Conservation (phyloP, 495 filamentous ascomycete species). For the Xylaria acuta region DNA sequence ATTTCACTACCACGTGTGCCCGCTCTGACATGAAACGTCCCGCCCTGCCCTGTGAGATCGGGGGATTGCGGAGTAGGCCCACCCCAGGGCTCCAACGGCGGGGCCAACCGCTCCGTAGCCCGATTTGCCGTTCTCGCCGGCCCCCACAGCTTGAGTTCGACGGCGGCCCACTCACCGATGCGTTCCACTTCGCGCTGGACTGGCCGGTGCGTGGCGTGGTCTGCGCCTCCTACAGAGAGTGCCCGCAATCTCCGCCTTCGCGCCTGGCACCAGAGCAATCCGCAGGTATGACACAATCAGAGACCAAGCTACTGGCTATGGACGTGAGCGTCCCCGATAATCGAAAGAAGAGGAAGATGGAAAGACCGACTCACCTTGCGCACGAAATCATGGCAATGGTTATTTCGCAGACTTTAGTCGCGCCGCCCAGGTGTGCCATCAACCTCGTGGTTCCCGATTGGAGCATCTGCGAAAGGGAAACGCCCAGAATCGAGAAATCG, state of each 20-base stretch:
- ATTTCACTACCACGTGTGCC: background rate
- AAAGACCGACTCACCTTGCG: slow-evolving; percentile 5
- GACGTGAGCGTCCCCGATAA: background rate
- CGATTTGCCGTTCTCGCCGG: background rate
- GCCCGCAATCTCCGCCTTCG: background rate
- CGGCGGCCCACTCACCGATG: background rate
- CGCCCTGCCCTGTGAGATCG: background rate
- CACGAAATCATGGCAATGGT: slow-evolving; percentile 28
- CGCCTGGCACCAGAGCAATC: background rate
- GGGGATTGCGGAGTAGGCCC: background rate
- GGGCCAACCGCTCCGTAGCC: background rate
- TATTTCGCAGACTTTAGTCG: slow-evolving; percentile 9
- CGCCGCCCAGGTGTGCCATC: slow-evolving; percentile 28
- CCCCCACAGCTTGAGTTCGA: background rate
- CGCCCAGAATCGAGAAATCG: background rate
- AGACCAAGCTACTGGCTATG: background rate
- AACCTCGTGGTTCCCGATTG: slow-evolving; percentile 36
- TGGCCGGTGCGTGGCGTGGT: background rate
- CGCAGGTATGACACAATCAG: no score
- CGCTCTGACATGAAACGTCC: no score
- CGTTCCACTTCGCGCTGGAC: background rate
- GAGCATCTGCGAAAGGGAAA: slow-evolving; percentile 26
- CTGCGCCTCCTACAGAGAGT: background rate
- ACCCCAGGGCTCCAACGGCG: background rate
- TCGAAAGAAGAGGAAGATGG: background rate